A percentile compares a stretch with the other conserved stretches of the same genome.
Conservation (phyloP, 2,329 filamentous ascomycete species). For the Alternaria postmessia region DNA sequence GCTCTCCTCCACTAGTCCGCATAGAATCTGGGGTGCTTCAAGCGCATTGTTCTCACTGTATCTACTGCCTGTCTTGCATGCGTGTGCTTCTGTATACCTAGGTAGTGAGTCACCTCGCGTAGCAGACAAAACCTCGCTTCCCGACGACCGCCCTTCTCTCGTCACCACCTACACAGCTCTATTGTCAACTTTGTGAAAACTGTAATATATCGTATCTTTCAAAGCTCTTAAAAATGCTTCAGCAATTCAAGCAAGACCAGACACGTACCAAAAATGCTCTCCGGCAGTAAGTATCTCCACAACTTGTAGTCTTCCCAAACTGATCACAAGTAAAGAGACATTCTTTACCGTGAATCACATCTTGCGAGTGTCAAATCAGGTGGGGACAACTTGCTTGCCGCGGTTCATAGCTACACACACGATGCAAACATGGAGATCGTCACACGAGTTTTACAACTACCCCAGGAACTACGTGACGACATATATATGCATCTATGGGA, state of each 20-base stretch:
- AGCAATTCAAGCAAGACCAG: neutral
- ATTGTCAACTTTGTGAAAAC: neutral
- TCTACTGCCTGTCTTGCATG: neutral
- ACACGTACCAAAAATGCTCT: neutral
- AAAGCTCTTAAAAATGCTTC: neutral
- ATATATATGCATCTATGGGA: conserved; percentile 14
- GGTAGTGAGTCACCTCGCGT: neutral
- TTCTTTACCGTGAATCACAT: neutral
- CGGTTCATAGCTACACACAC: conserved; percentile 2
- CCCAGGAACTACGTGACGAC: conserved; percentile 15
- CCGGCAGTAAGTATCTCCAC: conserved; percentile 1
- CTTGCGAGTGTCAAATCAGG: neutral
- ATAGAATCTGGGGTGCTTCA: neutral
- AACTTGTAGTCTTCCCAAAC: neutral
- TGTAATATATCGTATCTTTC: neutral
- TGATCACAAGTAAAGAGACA: neutral
- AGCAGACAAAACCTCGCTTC: neutral
- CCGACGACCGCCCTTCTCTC: neutral
- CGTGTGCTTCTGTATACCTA: no score
- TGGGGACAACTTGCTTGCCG: neutral
- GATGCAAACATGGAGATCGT: conserved; percentile 8
- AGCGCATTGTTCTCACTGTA: neutral
- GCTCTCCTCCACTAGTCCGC: no score
- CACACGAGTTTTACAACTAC: conserved; percentile 5
- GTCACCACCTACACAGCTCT: neutral